Evolutionary conservation across 352 stramenopile species (phyloP).

Genomic region (Elongisporangium anandrum): DNA sequence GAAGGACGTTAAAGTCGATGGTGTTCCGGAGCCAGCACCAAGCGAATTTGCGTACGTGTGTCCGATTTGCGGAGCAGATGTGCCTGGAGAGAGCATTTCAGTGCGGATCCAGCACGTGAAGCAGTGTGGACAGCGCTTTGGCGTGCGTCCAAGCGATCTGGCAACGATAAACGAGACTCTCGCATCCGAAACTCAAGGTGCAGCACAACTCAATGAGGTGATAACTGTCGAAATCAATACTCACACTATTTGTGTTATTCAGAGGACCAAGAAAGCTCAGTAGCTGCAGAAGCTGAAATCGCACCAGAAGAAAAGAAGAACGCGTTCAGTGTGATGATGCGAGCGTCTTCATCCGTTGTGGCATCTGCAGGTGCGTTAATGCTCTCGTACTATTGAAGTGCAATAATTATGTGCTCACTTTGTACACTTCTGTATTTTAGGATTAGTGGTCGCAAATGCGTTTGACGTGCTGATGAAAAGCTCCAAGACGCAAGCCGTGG

Average conservation of each 20-base stretch:
- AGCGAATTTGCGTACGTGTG: constrained; percentile 28
- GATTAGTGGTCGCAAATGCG: constrained; percentile 37
- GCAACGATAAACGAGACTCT: constrained; percentile 17
- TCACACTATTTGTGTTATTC: too few relatives aligned
- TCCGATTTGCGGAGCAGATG: constrained; percentile 62
- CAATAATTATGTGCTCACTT: too few relatives aligned
- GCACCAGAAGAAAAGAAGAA: constrained; percentile 12
- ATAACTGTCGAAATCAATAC: too few relatives aligned
- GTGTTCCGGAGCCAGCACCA: not conserved
- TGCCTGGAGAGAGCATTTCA: constrained; percentile 30
- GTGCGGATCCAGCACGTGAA: constrained; percentile 78
- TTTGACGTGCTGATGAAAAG: constrained; percentile 84
- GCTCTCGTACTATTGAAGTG: not conserved
- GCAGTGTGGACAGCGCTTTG: constrained; percentile 64
- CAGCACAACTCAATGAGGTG: not conserved
- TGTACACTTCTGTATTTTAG: constrained; percentile 9
- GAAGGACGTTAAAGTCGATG: not conserved
- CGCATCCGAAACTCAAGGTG: not conserved
- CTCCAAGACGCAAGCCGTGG: constrained; percentile 52
- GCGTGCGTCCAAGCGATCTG: constrained; percentile 49
- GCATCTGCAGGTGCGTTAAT: not conserved
- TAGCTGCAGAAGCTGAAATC: constrained; percentile 3
- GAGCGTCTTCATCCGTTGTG: constrained; percentile 16
- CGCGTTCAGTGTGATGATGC: constrained; percentile 61
- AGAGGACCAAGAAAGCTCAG: not conserved